Evolutionary conservation across 2,329 filamentous ascomycete genomes (phyloP).

Genomic region (Pseudogymnoascus sp.): DNA sequence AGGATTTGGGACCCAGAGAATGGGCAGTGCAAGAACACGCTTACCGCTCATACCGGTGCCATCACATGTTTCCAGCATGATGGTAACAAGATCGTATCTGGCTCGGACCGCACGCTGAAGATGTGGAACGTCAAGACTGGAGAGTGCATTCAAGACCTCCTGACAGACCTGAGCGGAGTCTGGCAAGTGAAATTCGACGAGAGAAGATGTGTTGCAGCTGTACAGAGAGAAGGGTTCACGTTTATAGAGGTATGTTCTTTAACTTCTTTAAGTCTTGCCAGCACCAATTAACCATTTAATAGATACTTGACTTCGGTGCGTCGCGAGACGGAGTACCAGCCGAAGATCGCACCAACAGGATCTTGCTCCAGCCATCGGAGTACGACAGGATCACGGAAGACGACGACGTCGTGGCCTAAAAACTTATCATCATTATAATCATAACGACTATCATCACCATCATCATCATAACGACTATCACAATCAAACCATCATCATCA

Average conservation of each 20-base stretch:
- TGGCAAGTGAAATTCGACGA: constrained; percentile 99
- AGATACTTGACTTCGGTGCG: constrained; percentile 97
- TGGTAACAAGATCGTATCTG: constrained; percentile 90
- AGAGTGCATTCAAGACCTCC: constrained; percentile 82
- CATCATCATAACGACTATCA: not conserved
- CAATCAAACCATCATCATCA: not conserved
- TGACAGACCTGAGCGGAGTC: constrained; percentile 90
- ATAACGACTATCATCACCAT: not conserved
- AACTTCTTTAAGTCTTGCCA: not conserved
- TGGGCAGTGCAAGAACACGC: constrained; percentile 78
- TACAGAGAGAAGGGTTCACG: constrained; percentile 84
- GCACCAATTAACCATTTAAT: constrained; percentile 25
- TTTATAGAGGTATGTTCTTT: constrained; percentile 76
- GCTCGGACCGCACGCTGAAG: constrained; percentile 90
- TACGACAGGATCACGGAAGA: constrained; percentile 1
- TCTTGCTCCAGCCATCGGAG: constrained; percentile 38
- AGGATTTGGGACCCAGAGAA: constrained; percentile 95
- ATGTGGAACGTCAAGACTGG: constrained; percentile 97
- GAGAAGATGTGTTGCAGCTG: constrained; percentile 87
- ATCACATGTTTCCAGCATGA: constrained; percentile 99
- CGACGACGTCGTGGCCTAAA: constrained; percentile 2
- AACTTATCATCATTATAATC: not conserved
- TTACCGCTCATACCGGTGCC: constrained; percentile 90
- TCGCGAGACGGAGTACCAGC: constrained; percentile 76
- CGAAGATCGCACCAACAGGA: constrained; percentile 69